These are phyloP conservation scores for Daldinia vernicosa DNA, from an alignment of 495 filamentous ascomycete genomes.

Conservation along the genomic window DNA sequence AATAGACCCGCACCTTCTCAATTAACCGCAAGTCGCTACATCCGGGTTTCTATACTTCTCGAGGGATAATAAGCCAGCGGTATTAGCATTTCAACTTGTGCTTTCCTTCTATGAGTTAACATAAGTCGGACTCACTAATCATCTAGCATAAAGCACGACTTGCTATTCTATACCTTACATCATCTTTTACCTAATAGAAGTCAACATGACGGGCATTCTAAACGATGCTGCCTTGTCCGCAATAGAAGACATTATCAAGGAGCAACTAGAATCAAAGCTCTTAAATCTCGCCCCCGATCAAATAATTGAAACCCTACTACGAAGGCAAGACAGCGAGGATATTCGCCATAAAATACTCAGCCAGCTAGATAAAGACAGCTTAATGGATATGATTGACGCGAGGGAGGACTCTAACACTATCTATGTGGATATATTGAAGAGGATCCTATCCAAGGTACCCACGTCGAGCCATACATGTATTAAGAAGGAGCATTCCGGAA, in stretches of 20 bases:
- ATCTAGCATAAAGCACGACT: background rate
- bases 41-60: background rate
- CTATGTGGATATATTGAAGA: conserved; percentile 3
- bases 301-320: background rate
- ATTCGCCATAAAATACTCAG: conserved; percentile 3
- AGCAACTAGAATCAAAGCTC: background rate
- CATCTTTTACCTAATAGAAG: background rate
- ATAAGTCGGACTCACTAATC: background rate
- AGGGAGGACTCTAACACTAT: conserved; percentile 2
- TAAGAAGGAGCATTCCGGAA: background rate
- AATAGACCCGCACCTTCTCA: background rate
- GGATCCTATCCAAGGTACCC: background rate
- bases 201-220: background rate
- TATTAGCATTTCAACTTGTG: background rate
- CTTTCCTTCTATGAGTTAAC: background rate
- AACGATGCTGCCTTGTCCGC: background rate
- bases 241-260: background rate
- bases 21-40: background rate
- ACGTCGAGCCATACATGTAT: background rate
- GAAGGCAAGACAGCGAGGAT: background rate
- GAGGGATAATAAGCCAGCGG: background rate
- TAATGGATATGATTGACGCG: background rate
- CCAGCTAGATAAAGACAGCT: background rate
- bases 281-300: background rate
- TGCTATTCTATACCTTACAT: background rate